These are phyloP conservation scores for Cercospora citrullina DNA, from an alignment of 2,329 filamentous ascomycete species.

Conservation along the genomic window DNA sequence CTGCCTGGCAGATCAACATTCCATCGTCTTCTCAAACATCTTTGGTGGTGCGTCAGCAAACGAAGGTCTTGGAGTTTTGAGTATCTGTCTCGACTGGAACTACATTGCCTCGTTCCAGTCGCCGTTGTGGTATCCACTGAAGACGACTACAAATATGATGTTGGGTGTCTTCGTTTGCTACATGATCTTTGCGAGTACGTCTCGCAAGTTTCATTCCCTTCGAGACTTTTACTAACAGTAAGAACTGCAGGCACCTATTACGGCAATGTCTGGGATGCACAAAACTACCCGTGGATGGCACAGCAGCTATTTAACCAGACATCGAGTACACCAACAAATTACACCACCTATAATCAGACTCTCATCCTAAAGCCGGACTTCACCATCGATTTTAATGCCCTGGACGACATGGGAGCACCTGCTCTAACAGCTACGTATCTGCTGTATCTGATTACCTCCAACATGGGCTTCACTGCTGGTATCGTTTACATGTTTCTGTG, in stretches of 20 bases:
- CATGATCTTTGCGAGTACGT: conserved; percentile 20
- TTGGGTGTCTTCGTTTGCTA: conserved; percentile 24
- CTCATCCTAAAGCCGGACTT: conserved; percentile 45
- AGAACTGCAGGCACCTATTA: conserved; percentile 39
- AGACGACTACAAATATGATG: conserved; percentile 10
- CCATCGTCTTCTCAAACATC: conserved; percentile 49
- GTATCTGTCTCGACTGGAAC: conserved; percentile 48
- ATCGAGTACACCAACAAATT: conserved; percentile 41
- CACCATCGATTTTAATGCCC: conserved; percentile 41
- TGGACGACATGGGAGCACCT: conserved; percentile 45
- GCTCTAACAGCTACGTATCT: conserved; percentile 44
- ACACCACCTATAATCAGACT: conserved; percentile 47
- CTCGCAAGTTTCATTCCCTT: not conserved
- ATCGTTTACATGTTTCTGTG: conserved; percentile 45
- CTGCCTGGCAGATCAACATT: conserved; percentile 49
- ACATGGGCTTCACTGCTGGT: conserved; percentile 51
- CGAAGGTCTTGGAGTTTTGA: conserved; percentile 49
- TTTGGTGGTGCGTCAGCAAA: conserved; percentile 53
- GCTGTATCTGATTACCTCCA: conserved; percentile 46
- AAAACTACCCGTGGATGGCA: conserved; percentile 48
- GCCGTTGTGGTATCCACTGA: conserved; percentile 15
- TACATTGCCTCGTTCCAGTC: conserved; percentile 41
- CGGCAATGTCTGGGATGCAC: conserved; percentile 45
- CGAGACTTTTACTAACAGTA: not conserved
- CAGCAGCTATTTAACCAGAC: conserved; percentile 44